Percentiles rank a stretch among this genome's conserved stretches.
phyloP scores from a whole-genome alignment of 1,284 basidiomycete species.

The Macrocybe sp. region DNA sequence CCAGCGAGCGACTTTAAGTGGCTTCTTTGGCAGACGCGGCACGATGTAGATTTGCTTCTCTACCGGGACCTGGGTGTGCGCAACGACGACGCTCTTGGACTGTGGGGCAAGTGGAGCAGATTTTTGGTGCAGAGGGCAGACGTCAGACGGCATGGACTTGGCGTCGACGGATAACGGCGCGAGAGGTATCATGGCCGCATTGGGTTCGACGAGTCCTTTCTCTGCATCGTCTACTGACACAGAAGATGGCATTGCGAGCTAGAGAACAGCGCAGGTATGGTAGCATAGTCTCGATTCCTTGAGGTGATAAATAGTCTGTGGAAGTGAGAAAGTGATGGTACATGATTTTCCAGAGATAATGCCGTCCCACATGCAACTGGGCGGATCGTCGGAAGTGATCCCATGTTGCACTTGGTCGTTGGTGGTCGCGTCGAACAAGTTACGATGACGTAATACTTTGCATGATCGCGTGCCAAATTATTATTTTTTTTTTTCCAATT shows the following conservation, averaged over 20 bases:
- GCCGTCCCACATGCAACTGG: constrained; percentile 24
- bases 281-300: constrained; percentile 7
- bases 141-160: too few species aligned
- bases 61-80: neutral
- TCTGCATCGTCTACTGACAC: constrained; percentile 31
- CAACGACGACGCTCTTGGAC: neutral
- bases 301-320: constrained; percentile 24
- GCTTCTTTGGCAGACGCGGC: constrained; percentile 17
- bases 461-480: too few species aligned
- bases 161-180: constrained; percentile 13
- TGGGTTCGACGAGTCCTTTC: constrained; percentile 28
- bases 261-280: constrained; percentile 2
- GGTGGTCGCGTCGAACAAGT: neutral
- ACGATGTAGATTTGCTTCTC: neutral
- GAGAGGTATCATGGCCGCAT: constrained; percentile 18
- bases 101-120: neutral
- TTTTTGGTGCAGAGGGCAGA: too few species aligned
- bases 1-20: constrained; percentile 33
- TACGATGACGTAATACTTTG: too few species aligned
- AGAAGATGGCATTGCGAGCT: constrained; percentile 21
- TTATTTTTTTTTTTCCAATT: too few species aligned
- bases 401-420: constrained; percentile 11
- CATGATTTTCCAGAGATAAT: constrained; percentile 25
- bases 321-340: too few species aligned
- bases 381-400: constrained; percentile 29